Base-by-base conservation (phyloP, 148 eudicot species). In the Chenopodium album region DNA sequence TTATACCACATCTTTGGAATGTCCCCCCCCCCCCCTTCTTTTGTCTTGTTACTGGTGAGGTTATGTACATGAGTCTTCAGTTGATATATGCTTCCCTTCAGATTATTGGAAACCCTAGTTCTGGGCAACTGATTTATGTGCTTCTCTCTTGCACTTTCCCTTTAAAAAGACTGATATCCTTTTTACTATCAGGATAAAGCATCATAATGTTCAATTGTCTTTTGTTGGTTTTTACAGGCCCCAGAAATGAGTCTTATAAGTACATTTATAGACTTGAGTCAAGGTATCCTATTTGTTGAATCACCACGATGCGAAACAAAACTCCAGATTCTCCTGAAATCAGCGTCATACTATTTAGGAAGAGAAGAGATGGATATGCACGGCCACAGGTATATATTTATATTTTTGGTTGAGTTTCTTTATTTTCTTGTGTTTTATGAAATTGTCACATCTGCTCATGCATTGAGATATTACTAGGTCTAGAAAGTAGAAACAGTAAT, bases 201-300 rank as follows among this genome's bases (percentile, higher is more conserved):
- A 31, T 50, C 16, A 7, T 9, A 73, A n/a, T 69, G 52, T 82
- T 79, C 48, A 32, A 77, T 78, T 59, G 31, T 77, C 26, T 2
- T 2, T 56, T 14, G 62, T 56, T 56, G 62, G 22, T 56, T 4
- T 78, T 85, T 83, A 68, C 83, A 94, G 99, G 98, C 90, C 85
- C 95, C 95, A 64, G 97, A 92, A 71, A 90, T 95, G 98, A 86
- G 90, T 81, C 89, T 87, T 78, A 94, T 94, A 73, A 85, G 89
- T 63, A 91, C 99, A 77, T 83, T 50, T 85, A 84, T 95, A 48
- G 94, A 95, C 88, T 93, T 90, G 77, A 81, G 71, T 68, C 85
- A 84, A 86, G 94, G 92, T 69, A 65, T 82, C 44, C 79, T 95
- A 84, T 74, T 84, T 84, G 95, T 90, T 14, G 91, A 91, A 79